A percentile compares a stretch with the other conserved stretches of the same genome.
These are phyloP conservation scores for Dactylellina cionopaga DNA, from an alignment of 2,329 filamentous ascomycete species.

Conservation along the genomic window DNA sequence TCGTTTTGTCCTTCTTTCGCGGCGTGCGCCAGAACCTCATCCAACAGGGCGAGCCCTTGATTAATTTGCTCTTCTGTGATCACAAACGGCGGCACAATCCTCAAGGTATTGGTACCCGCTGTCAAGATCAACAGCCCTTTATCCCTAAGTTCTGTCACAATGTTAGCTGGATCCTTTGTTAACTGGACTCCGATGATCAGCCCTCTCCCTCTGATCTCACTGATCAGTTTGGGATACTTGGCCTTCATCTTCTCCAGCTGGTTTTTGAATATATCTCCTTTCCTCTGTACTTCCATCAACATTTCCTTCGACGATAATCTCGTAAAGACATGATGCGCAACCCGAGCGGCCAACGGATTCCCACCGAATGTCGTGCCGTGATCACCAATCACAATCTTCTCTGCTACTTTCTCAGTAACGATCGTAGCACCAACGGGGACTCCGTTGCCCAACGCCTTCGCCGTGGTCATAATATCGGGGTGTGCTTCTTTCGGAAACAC, in stretches of 20 bases:
- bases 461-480: slow-evolving; percentile 91
- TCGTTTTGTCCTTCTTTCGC: slow-evolving; percentile 13
- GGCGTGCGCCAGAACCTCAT: slow-evolving; percentile 65
- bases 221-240: slow-evolving; percentile 76
- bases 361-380: slow-evolving; percentile 95
- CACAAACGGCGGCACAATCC: slow-evolving; percentile 88
- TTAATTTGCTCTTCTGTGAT: slow-evolving; percentile 84
- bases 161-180: slow-evolving; percentile 73
- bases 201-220: slow-evolving; percentile 82
- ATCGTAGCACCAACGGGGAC: slow-evolving; percentile 90
- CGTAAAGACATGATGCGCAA: slow-evolving; percentile 86
- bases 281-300: slow-evolving; percentile 74
- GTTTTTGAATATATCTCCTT: slow-evolving; percentile 70
- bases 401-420: slow-evolving; percentile 70
- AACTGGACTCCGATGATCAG: slow-evolving; percentile 89
- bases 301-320: slow-evolving; percentile 77
- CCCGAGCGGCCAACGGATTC: slow-evolving; percentile 83
- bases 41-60: slow-evolving; percentile 78
- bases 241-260: slow-evolving; percentile 69
- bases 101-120: slow-evolving; percentile 87
- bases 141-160: slow-evolving; percentile 87
- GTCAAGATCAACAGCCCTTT: slow-evolving; percentile 89
- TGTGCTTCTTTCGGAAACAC: slow-evolving; percentile 80
- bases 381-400: slow-evolving; percentile 77
- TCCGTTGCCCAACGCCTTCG: slow-evolving; percentile 95